Evolutionary conservation across 305 asterid species (phyloP), one percentile per base, ranked within the genome.

Genomic region (Fraxinus sp.): DNA sequence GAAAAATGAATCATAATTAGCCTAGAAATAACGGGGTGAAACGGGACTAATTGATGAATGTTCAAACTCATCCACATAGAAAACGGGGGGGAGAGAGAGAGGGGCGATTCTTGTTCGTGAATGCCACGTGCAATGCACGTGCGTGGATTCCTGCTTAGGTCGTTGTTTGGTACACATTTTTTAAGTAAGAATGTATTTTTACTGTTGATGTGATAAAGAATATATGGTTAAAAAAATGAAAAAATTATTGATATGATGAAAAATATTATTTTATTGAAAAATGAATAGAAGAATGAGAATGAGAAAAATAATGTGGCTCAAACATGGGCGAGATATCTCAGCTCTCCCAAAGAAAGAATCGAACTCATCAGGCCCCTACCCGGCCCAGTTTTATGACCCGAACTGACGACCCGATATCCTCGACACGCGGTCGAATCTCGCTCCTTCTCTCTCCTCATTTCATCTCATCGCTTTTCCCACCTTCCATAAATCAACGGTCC

Each of bases 401-500:
- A 16, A 26, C 35, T 30, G 0, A 70, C 33, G 74, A 81, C 85
- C 86, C 90, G 90, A 87, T 82, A 9, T 26, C 32, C 46, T 39
- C 62, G 72, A 14, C 30, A 78, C 82, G 86, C 83, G 79, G 77
- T 49, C 78, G 84, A 26, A 68, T 74, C 35, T 74, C 76, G 78
- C 86, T 22, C 73, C 74, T 33, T 52, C 83, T 73, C 77, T 84
- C 81, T 73, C 83, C 37, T 79, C 85, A 49, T 49, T 79, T 77
- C 52, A 28, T 72, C 37, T 70, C 85, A 37, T 49, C 81, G 62
- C 64, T 46, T 76, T 10, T 39, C 74, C 30, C 77, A 62, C 80
- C 70, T 62, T 55, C 77, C 80, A 76, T 87, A 72, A 77, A 86
- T 83, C 89, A 24, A 88, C 89, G 92, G 91, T 62, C 77, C 87